These are phyloP conservation scores for Diversispora epigaea DNA, from an alignment of 192 early-diverging fungal species.

Conservation along the genomic window DNA sequence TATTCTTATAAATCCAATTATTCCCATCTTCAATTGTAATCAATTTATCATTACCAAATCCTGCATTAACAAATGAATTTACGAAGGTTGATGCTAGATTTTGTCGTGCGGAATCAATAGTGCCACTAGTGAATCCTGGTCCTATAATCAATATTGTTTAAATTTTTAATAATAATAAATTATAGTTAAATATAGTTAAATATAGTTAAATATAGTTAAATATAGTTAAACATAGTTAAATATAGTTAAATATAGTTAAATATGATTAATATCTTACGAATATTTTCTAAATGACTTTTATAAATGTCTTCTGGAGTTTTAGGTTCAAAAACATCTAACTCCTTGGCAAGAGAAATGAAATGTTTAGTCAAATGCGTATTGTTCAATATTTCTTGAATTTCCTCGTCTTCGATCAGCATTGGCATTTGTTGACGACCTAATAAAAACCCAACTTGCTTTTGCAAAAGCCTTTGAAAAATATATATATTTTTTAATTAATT, in stretches of 20 bases:
- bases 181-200: not conserved
- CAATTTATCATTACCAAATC: slow-evolving; percentile 93
- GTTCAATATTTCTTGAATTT: slow-evolving; percentile 84
- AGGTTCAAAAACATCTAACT: slow-evolving; percentile 92
- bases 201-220: not conserved
- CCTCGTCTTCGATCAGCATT: slow-evolving; percentile 80
- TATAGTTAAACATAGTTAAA: too few relatives aligned
- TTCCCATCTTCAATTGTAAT: slow-evolving; percentile 76
- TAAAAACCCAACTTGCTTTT: slow-evolving; percentile 96
- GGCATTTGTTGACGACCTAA: slow-evolving; percentile 86
- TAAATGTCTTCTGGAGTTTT: slow-evolving; percentile 98
- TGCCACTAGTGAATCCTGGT: slow-evolving; percentile 56
- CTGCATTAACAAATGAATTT: slow-evolving; percentile 98
- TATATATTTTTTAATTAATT: not conserved
- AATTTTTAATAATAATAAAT: not conserved
- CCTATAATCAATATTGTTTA: slow-evolving; percentile 43
- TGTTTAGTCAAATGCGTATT: slow-evolving; percentile 85
- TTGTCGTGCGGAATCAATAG: slow-evolving; percentile 90
- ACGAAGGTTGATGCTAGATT: slow-evolving; percentile 98
- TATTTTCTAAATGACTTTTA: slow-evolving; percentile 94
- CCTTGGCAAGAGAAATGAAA: slow-evolving; percentile 85
- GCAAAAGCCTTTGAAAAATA: slow-evolving; percentile 54
- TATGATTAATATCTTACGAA: slow-evolving; percentile 49
- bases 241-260: slow-evolving; percentile 3
- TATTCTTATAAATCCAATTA: slow-evolving; percentile 97